A percentile compares a stretch with the other conserved stretches of the same genome.
Conservation (phyloP, 352 stramenopile genomes). For the Elongisporangium undulatum region DNA sequence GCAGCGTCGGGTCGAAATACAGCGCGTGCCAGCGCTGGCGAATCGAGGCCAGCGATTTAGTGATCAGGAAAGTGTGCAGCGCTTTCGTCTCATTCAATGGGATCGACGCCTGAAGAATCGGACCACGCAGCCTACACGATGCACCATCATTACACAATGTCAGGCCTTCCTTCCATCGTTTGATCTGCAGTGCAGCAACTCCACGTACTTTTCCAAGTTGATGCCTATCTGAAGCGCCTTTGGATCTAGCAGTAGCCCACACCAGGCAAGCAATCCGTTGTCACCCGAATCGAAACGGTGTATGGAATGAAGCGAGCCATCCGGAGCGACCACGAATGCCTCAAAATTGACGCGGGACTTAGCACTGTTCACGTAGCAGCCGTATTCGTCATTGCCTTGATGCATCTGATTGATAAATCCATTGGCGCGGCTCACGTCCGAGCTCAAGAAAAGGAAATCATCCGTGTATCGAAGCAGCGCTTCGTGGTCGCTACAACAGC, state of each 20-base stretch:
- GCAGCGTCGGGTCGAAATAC: constrained; percentile 46
- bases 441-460: constrained; percentile 72
- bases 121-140: constrained; percentile 21
- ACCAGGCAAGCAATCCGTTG: constrained; percentile 42
- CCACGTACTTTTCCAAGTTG: constrained; percentile 73
- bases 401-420: constrained; percentile 62
- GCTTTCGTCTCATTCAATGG: constrained; percentile 56
- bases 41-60: constrained; percentile 57
- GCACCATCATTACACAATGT: constrained; percentile 1
- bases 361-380: constrained; percentile 50
- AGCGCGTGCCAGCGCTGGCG: constrained; percentile 67
- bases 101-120: constrained; percentile 36
- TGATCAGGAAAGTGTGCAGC: constrained; percentile 46
- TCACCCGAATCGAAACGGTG: constrained; percentile 14
- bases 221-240: constrained; percentile 50
- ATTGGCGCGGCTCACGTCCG: constrained; percentile 36
- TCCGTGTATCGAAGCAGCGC: constrained; percentile 71
- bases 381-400: constrained; percentile 51
- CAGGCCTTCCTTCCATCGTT: constrained; percentile 1
- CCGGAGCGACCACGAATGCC: not conserved
- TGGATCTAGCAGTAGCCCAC: constrained; percentile 64
- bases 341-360: constrained; percentile 75
- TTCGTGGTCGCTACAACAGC: constrained; percentile 41
- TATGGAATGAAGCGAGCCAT: constrained; percentile 2
- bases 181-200: not conserved